Conservation (phyloP, 257 asterid species). For the Datura wrightii region DNA sequence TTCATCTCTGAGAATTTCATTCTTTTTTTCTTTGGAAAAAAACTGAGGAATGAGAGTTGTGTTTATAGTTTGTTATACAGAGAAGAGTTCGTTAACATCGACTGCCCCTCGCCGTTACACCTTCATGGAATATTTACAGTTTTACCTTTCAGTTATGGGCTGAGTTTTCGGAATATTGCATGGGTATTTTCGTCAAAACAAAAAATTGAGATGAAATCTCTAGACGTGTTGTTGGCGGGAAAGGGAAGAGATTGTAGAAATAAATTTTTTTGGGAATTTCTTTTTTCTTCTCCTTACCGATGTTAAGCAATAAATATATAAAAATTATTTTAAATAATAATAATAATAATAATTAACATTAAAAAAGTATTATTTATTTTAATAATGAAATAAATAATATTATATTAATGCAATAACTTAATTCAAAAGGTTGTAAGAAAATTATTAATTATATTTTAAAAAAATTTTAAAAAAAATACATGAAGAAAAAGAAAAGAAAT, state of each 20-base stretch:
- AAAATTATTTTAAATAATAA: not conserved
- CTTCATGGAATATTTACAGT: not conserved
- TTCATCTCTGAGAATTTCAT: constrained; percentile 19
- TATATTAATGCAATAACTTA: too few relatives aligned
- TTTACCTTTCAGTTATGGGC: not conserved
- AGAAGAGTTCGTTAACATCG: not conserved
- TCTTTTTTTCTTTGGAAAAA: not conserved
- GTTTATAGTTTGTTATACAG: not conserved
- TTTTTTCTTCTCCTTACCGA: not conserved
- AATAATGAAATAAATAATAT: too few relatives aligned
- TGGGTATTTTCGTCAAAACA: not conserved
- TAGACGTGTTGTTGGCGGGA: constrained; percentile 9
- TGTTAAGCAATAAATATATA: too few relatives aligned
- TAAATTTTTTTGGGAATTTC: not conserved
- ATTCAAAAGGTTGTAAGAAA: too few relatives aligned
- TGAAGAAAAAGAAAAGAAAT: too few relatives aligned
- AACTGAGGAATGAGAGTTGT: not conserved
- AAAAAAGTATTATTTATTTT: too few relatives aligned
- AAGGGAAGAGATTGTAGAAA: not conserved
- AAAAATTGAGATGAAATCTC: not conserved
- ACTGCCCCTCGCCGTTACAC: not conserved
- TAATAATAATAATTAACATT: too few relatives aligned
- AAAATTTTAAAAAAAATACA: too few relatives aligned
- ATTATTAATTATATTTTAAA: too few relatives aligned
- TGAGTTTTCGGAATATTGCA: not conserved